Conservation (phyloP, 495 filamentous ascomycete genomes). For the Hypoxylon cercidicola region DNA sequence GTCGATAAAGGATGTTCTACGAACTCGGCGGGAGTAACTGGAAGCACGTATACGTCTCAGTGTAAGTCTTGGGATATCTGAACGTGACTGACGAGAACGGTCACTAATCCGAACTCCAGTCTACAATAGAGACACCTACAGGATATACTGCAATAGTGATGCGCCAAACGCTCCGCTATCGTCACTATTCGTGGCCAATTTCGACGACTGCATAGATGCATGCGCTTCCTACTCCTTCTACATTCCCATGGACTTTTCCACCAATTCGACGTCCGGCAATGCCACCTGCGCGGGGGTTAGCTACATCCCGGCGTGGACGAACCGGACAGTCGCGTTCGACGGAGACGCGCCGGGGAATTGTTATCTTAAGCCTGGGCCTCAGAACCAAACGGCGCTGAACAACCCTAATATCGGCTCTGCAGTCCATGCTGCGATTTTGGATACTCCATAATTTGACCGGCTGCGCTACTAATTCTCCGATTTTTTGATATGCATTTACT, state of each 20-base stretch:
- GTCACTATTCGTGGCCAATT: constrained; percentile 53
- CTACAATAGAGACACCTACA: constrained; percentile 46
- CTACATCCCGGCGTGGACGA: constrained; percentile 57
- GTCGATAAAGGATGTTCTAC: constrained; percentile 53
- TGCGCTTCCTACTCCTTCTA: constrained; percentile 56
- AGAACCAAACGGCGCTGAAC: constrained; percentile 45
- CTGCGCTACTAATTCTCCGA: constrained; percentile 5
- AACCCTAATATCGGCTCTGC: constrained; percentile 37
- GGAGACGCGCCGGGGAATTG: constrained; percentile 56
- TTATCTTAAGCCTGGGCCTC: constrained; percentile 56
- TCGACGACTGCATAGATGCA: constrained; percentile 59
- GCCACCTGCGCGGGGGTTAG: constrained; percentile 54
- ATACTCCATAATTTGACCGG: background rate
- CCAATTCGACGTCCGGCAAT: constrained; percentile 36
- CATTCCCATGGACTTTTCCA: constrained; percentile 41
- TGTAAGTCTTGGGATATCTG: constrained; percentile 31
- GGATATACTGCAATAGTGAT: constrained; percentile 54
- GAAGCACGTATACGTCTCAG: constrained; percentile 39
- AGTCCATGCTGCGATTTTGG: constrained; percentile 43
- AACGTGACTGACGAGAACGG: background rate
- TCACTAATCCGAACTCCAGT: constrained; percentile 38
- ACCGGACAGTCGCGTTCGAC: constrained; percentile 40
- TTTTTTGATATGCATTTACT: constrained; percentile 20
- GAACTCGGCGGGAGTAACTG: constrained; percentile 43
- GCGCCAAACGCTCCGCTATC: constrained; percentile 44